Conservation (phyloP, 2,329 filamentous ascomycete species). For the Pestalotiopsis sp. region DNA sequence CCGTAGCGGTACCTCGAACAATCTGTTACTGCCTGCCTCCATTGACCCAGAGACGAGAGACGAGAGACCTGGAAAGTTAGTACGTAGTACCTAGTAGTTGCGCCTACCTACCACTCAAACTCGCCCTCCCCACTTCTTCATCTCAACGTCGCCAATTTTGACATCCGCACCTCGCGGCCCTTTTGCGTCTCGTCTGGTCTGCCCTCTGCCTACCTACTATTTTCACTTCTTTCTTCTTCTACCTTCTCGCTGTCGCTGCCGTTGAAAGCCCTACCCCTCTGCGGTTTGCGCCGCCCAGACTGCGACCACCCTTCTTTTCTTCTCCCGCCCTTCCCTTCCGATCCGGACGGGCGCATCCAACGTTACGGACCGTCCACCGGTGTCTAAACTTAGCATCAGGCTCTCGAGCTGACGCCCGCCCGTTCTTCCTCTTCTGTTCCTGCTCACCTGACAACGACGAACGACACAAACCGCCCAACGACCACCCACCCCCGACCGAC, state of each 20-base stretch:
- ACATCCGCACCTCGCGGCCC: constrained; percentile 1
- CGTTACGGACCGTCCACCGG: constrained; percentile 1
- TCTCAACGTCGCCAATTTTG: constrained; percentile 10
- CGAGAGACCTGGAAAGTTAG: background rate
- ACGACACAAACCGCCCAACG: background rate
- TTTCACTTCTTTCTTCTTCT: background rate
- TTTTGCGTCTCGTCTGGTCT: background rate
- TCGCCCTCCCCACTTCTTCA: constrained; percentile 5
- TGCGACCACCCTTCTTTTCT: background rate
- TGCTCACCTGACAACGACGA: background rate
- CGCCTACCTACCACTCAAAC: background rate
- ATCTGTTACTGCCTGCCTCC: background rate
- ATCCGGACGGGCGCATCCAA: background rate
- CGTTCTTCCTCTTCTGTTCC: background rate
- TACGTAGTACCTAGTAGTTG: background rate
- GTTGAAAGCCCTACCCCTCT: background rate
- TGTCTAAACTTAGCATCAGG: constrained; percentile 8
- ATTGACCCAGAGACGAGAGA: background rate
- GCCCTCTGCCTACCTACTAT: background rate
- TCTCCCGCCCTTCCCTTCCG: background rate
- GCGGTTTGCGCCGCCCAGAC: background rate
- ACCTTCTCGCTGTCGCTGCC: background rate
- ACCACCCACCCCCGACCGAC: background rate
- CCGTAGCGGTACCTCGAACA: background rate
- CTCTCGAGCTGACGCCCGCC: background rate